These are phyloP conservation scores for Gnaphalium uliginosum DNA, from an alignment of 129 eudicot genomes.

Conservation along the genomic window DNA sequence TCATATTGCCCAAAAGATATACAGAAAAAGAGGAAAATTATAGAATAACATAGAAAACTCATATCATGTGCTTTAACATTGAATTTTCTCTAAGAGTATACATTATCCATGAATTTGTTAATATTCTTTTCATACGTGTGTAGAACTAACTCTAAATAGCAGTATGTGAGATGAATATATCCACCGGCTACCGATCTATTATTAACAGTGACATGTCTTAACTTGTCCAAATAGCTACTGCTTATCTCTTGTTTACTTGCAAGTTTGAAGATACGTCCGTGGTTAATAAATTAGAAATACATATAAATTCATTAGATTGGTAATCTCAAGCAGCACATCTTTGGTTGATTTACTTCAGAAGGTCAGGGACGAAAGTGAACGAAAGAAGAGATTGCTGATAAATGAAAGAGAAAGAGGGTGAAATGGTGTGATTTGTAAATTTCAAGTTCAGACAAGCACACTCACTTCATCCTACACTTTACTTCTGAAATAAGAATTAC, in stretches of 20 bases:
- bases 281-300: neutral
- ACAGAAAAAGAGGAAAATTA: neutral
- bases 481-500: neutral
- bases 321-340: neutral
- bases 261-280: slow-evolving; percentile 3
- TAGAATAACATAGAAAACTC: neutral
- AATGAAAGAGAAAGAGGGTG: neutral
- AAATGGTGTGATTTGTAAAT: neutral
- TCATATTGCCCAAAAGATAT: slow-evolving; percentile 8
- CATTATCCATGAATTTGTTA: neutral
- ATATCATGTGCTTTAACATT: slow-evolving; percentile 9
- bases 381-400: slow-evolving; percentile 2
- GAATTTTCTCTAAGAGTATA: neutral
- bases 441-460: neutral
- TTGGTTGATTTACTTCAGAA: neutral
- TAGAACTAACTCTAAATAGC: neutral
- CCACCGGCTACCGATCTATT: neutral
- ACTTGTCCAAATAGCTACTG: neutral
- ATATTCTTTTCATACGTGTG: neutral
- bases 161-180: neutral
- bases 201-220: neutral
- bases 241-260: slow-evolving; percentile 6
- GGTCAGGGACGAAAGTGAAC: neutral
- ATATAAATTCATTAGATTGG: neutral
- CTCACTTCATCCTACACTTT: neutral